These are phyloP conservation scores for Staphylotrichum tortipilum DNA, from an alignment of 495 filamentous ascomycete species.

Conservation along the genomic window DNA sequence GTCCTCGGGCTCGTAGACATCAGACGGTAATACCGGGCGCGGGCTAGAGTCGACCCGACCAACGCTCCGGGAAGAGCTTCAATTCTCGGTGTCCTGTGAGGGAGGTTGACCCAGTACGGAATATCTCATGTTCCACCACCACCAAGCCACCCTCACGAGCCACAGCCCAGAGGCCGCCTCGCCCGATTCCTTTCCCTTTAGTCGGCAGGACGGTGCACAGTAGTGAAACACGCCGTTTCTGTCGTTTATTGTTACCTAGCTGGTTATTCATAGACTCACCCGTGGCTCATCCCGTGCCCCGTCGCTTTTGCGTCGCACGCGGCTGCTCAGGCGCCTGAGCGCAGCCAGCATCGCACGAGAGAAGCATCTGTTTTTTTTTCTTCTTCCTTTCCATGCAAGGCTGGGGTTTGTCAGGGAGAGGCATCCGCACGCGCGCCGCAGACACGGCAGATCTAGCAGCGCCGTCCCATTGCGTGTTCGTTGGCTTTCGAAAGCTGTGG, in stretches of 20 bases:
- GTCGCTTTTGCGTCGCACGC: too few relatives aligned
- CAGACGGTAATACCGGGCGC: neutral
- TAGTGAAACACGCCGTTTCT: too few relatives aligned
- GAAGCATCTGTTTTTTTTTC: too few relatives aligned
- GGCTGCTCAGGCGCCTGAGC: too few relatives aligned
- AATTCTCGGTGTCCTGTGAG: neutral
- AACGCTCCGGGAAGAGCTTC: neutral
- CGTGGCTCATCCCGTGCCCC: too few relatives aligned
- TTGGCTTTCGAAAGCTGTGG: neutral
- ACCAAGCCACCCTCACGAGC: neutral
- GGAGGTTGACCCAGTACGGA: too few relatives aligned
- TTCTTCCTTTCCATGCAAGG: too few relatives aligned
- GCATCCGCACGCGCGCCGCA: neutral
- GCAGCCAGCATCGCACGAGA: too few relatives aligned
- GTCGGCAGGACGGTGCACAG: too few relatives aligned
- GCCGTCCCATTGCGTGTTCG: neutral
- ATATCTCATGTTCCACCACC: constrained; percentile 1
- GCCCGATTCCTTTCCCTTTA: neutral
- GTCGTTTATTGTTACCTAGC: too few relatives aligned
- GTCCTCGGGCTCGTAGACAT: neutral
- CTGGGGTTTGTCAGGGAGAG: neutral
- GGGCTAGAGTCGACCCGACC: neutral
- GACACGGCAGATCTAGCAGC: neutral
- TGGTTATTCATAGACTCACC: too few relatives aligned
- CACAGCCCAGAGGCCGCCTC: neutral